Percentiles rank a stretch among this genome's conserved stretches.
Evolutionary conservation across 2,329 filamentous ascomycete species (phyloP).

Genomic region (Pseudogymnoascus sp.): DNA sequence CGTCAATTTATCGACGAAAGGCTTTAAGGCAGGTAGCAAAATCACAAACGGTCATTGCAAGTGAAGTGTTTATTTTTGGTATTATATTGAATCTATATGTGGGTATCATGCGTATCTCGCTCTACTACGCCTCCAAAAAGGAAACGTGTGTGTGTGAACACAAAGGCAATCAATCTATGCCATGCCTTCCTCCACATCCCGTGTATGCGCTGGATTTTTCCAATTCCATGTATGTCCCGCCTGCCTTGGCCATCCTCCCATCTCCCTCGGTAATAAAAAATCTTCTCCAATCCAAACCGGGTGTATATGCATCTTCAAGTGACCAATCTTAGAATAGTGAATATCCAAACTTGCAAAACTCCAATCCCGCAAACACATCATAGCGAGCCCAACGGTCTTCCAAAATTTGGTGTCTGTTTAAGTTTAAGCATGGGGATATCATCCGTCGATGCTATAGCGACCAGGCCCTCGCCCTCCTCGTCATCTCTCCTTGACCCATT

Average conservation of each 20-base stretch:
- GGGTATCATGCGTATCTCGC: conserved; percentile 7
- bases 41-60: neutral
- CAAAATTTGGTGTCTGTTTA: conserved; percentile 24
- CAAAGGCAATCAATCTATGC: neutral
- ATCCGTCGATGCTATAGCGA: conserved; percentile 17
- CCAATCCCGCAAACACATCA: neutral
- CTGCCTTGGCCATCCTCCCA: neutral
- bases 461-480: conserved; percentile 13
- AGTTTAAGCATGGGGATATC: conserved; percentile 21
- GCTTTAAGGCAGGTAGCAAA: neutral
- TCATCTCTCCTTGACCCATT: conserved; percentile 8
- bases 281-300: neutral
- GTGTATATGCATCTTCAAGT: neutral
- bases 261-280: neutral
- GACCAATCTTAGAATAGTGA: neutral
- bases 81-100: conserved; percentile 6
- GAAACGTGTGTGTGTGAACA: conserved; percentile 6
- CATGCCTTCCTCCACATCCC: neutral
- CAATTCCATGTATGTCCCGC: neutral
- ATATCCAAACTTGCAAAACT: neutral
- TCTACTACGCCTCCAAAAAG: conserved; percentile 5
- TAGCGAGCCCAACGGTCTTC: conserved; percentile 19
- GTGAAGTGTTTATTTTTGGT: neutral
- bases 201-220: neutral
- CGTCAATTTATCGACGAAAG: neutral